A percentile compares a stretch with the other conserved stretches of the same genome.
These are phyloP conservation scores for Venturia asperata DNA, from an alignment of 2,329 filamentous ascomycete genomes.

Conservation along the genomic window DNA sequence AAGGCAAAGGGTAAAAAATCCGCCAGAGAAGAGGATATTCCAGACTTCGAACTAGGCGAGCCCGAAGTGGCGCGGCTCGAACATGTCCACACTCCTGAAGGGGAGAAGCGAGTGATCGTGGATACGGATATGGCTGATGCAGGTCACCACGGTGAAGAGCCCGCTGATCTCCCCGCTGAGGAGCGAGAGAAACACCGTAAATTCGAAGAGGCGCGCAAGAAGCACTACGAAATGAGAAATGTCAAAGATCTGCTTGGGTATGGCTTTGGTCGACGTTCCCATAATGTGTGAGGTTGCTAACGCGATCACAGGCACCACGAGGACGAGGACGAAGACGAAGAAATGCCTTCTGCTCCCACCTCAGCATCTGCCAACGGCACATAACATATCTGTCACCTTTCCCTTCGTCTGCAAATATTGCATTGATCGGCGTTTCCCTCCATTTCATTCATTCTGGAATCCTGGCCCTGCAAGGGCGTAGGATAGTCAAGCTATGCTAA, in stretches of 20 bases:
- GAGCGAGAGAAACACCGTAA: conserved; percentile 84
- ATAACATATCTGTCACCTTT: not conserved
- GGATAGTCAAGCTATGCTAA: not conserved
- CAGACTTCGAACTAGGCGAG: conserved; percentile 84
- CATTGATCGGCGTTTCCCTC: conserved; percentile 2
- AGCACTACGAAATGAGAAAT: conserved; percentile 97
- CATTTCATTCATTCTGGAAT: conserved; percentile 4
- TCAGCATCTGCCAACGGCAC: not conserved
- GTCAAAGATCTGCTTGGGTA: conserved; percentile 81
- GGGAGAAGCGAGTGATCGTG: conserved; percentile 76
- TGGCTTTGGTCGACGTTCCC: conserved; percentile 25
- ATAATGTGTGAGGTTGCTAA: conserved; percentile 8
- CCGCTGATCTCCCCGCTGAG: conserved; percentile 51
- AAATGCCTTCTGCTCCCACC: conserved; percentile 22
- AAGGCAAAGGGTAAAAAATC: conserved; percentile 41
- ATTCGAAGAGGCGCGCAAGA: conserved; percentile 89
- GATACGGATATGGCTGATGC: conserved; percentile 42
- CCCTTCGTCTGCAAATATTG: not conserved
- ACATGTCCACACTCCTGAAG: conserved; percentile 33
- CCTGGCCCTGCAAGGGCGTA: not conserved
- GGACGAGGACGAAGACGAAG: conserved; percentile 38
- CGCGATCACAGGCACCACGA: conserved; percentile 34
- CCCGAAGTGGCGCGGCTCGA: conserved; percentile 53
- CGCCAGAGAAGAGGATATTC: conserved; percentile 69
- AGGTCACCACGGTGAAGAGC: conserved; percentile 53